Evolutionary conservation across 768 basidiomycete genomes (phyloP), one percentile per base, ranked within the genome.

Genomic region (Russula olivacea): DNA sequence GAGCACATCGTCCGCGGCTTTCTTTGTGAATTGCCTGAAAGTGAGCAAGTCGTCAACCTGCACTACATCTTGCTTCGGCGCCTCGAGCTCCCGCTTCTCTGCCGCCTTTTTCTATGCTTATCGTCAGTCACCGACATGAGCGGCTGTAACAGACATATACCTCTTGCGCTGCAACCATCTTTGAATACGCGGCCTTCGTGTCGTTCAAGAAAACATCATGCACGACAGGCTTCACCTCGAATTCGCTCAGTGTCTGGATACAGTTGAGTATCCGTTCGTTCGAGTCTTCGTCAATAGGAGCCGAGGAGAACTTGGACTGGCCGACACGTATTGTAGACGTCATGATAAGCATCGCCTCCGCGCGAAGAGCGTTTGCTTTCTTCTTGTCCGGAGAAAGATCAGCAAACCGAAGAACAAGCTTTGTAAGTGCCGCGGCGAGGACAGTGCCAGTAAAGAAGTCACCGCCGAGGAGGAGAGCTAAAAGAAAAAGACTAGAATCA

Each of bases 331-430:
- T 91, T 72, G 94, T 81, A 10, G 94, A 97, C 1, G 94, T 88
- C 97, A 99, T 98, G 72, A 98, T 93, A 58, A 99, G 81, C 91
- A 99, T 98, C 6, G 91, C 86, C 81, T 99, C 95, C 14, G 97
- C 97, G 32, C 89, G 83, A 7, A 98, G 76, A 7, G 83, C 76
- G 69, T 99, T 96, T 48, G 79, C 76, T 41, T 78, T 71, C 32
- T 80, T 77, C 50, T 76, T 73, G 65, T 88, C 84, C n/a, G 72
- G 72, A 14, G 72, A 71, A 56, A 86, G 68, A 59, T 83, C 79
- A 8, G 79, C 73, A 67, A 78, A 91, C 19, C 96, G 82, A 43
- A 99, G 80, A 11, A 96, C 86, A 32, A 98, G 81, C 74, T 99
- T 99, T 57, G 93, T 91, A 63, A 99, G 76, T 4, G 94, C 86